Percentiles rank a stretch among this genome's conserved stretches.
Evolutionary conservation across 1,284 basidiomycete species (phyloP).

Genomic region (Meripilus lineatus): DNA sequence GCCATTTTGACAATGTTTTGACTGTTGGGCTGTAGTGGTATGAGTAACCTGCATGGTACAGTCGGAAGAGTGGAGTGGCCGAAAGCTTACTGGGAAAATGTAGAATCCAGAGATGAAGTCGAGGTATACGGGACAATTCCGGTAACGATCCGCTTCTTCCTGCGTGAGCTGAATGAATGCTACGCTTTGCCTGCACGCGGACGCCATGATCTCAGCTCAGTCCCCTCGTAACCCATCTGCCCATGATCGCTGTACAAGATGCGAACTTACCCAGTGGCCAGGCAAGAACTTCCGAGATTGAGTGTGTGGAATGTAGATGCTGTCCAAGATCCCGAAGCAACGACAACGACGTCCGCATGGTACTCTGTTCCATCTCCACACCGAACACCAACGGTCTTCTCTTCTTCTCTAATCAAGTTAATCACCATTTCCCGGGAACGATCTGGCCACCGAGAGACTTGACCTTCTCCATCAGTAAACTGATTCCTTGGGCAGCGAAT

Average conservation of each 20-base stretch:
- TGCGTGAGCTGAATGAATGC: slow-evolving; percentile 69
- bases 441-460: slow-evolving; percentile 57
- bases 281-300: slow-evolving; percentile 41
- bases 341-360: slow-evolving; percentile 55
- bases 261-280: slow-evolving; percentile 63
- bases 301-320: slow-evolving; percentile 68
- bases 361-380: slow-evolving; percentile 49
- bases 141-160: slow-evolving; percentile 63
- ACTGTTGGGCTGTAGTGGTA: slow-evolving; percentile 76
- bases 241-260: not conserved
- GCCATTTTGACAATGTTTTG: slow-evolving; percentile 72
- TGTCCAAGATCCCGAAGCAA: slow-evolving; percentile 83
- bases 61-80: too few species aligned
- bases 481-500: slow-evolving; percentile 66
- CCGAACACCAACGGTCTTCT: slow-evolving; percentile 52
- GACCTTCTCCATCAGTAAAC: slow-evolving; percentile 55
- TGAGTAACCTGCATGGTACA: too few species aligned
- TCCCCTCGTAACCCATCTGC: not conserved
- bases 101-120: slow-evolving; percentile 71
- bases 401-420: slow-evolving; percentile 38
- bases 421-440: slow-evolving; percentile 51
- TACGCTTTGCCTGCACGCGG: slow-evolving; percentile 62
- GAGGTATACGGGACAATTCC: slow-evolving; percentile 64
- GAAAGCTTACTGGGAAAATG: slow-evolving; percentile 73
- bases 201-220: too few species aligned